Base-by-base conservation (phyloP, 345 rosid species). In the Linum tenue region DNA sequence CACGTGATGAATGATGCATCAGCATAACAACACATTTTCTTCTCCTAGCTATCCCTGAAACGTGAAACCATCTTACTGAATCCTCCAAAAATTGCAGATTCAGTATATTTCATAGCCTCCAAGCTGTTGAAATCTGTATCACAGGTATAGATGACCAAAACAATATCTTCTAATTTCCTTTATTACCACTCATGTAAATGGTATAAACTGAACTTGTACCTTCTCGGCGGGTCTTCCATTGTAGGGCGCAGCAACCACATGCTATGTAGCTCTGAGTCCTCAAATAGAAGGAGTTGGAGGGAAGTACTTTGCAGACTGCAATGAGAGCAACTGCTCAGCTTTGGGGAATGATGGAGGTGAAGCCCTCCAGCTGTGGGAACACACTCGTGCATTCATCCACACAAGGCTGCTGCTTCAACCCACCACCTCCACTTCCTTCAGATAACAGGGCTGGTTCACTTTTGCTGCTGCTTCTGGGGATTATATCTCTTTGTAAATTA, bases 191-290 rank as follows among this genome's bases (percentile, higher is more conserved):
- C 31, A 22, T 22, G 31, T 22, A 22, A 22, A 22, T 22, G 31
- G 31, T 22, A 1, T 22, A 31, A 9, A 40, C 4, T 4, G 11
- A 56, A 7, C 39, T 31, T 10, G 62, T 10, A 5, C 70, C 61
- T 37, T 41, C 15, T n/a, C n/a, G n/a, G n/a, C n/a, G n/a, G n/a
- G n/a, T n/a, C n/a, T 4, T 7, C 17, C 31, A 22, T 22, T 72
- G 74, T 83, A 91, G 96, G 98, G 98, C 4, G 97, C 98, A 70
- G 77, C 98, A 7, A 92, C 98, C 31, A 90, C 94, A 61, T 92
- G 98, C 76, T 88, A 92, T 58, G 92, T 82, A 36, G 96, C 97
- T 38, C 62, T 90, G 75, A 90, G 89, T 74, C 86, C 86, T 60
- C 72, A 83, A 61, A 41, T 64, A 64, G 81, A 77, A 66, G 88